A percentile compares a stretch with the other conserved stretches of the same genome.
Evolutionary conservation across 805 yeast genomes (phyloP).

Genomic region (Yamadazyma scolyti): DNA sequence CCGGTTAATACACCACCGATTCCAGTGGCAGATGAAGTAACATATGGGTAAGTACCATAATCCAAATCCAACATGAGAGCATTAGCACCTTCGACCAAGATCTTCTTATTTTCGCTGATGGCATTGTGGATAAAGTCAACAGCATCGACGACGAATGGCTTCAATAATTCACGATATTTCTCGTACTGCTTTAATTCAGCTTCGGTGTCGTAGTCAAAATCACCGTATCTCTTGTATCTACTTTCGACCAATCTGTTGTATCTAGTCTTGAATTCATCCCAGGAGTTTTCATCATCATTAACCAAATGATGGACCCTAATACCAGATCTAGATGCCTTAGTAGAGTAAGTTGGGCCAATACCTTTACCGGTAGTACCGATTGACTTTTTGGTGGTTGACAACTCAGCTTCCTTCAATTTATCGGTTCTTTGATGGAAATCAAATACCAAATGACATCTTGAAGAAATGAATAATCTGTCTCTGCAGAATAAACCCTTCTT

Average conservation of each 20-base stretch:
- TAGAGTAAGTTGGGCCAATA: slow-evolving; percentile 96
- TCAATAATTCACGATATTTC: slow-evolving; percentile 64
- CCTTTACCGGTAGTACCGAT: slow-evolving; percentile 99
- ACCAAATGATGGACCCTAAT: slow-evolving; percentile 94
- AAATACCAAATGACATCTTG: slow-evolving; percentile 94
- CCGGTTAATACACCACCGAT: slow-evolving; percentile 98
- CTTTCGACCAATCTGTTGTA: slow-evolving; percentile 75
- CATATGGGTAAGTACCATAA: slow-evolving; percentile 97
- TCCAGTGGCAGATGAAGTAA: slow-evolving; percentile 92
- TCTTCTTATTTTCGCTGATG: slow-evolving; percentile 71
- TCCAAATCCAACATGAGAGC: slow-evolving; percentile 97
- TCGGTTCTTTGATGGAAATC: slow-evolving; percentile 98
- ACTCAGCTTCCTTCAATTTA: slow-evolving; percentile 89
- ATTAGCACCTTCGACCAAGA: slow-evolving; percentile 95
- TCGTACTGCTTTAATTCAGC: slow-evolving; percentile 77
- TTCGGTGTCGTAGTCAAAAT: slow-evolving; percentile 81
- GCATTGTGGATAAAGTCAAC: slow-evolving; percentile 82
- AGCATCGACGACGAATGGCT: slow-evolving; percentile 93
- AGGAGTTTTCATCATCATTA: slow-evolving; percentile 81
- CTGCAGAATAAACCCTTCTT: slow-evolving; percentile 74
- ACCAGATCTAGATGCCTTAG: slow-evolving; percentile 96
- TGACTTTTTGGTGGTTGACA: slow-evolving; percentile 71
- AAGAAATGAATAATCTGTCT: slow-evolving; percentile 79
- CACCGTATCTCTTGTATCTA: slow-evolving; percentile 88
- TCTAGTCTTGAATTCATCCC: slow-evolving; percentile 84